phyloP scores from a whole-genome alignment of 805 yeast species.

The Starmerella stellata region DNA sequence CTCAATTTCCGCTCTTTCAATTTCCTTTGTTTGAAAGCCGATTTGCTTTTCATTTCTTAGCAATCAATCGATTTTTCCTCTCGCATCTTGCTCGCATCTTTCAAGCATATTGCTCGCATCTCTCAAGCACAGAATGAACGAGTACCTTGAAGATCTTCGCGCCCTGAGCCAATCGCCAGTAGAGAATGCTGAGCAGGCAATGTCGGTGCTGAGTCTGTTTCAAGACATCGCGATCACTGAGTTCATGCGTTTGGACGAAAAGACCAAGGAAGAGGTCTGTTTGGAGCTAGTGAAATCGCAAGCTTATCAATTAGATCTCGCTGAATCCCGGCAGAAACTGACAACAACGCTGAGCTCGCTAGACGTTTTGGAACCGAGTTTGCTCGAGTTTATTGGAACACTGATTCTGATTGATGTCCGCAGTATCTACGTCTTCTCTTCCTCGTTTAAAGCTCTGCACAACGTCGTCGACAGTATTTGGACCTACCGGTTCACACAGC shows the following conservation, averaged over 20 bases:
- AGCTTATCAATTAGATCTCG: slow-evolving; percentile 5
- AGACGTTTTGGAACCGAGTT: slow-evolving; percentile 8
- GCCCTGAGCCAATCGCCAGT: slow-evolving; percentile 2
- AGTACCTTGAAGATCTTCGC: slow-evolving; percentile 3
- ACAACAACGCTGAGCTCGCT: slow-evolving; percentile 1
- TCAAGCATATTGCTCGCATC: no score
- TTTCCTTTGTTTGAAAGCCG: no score
- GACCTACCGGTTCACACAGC: slow-evolving; percentile 23
- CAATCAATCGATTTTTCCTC: no score
- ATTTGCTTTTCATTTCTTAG: no score
- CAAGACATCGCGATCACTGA: slow-evolving; percentile 7
- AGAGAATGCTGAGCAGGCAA: slow-evolving; percentile 1
- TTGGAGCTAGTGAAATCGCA: slow-evolving; percentile 4
- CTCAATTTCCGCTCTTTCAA: no score
- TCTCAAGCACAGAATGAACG: background rate
- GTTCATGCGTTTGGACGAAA: slow-evolving; percentile 1
- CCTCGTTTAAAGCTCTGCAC: slow-evolving; percentile 2
- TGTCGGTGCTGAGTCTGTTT: slow-evolving; percentile 6
- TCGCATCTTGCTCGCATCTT: no score
- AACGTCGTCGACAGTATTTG: slow-evolving; percentile 28
- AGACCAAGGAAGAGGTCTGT: slow-evolving; percentile 1
- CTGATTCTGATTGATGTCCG: slow-evolving; percentile 3
- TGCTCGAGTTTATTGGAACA: slow-evolving; percentile 4
- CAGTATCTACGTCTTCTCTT: background rate
- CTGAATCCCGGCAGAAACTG: slow-evolving; percentile 2